Evolutionary conservation across 179 eudicot species (phyloP).

Genomic region (Beta macrorhiza): DNA sequence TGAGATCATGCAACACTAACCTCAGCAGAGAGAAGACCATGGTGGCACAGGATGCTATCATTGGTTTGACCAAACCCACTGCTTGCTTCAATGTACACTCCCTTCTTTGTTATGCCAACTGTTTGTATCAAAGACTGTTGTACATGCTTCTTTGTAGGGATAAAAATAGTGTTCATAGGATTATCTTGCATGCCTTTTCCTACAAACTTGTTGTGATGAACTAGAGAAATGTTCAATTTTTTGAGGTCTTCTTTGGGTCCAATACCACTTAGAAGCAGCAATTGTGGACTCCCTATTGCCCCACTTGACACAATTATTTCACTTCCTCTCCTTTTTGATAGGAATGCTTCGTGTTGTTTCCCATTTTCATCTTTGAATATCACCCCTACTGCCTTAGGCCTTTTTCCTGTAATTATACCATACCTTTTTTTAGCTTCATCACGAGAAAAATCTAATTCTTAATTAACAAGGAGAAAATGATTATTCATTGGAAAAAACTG

Average conservation of each 20-base stretch:
- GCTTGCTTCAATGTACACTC: constrained; percentile 92
- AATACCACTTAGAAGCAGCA: constrained; percentile 83
- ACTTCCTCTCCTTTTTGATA: constrained; percentile 52
- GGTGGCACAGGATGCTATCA: constrained; percentile 58
- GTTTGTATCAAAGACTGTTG: constrained; percentile 77
- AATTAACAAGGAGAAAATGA: too few species aligned
- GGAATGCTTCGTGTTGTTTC: constrained; percentile 45
- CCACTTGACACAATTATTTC: constrained; percentile 82
- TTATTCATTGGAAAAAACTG: too few species aligned
- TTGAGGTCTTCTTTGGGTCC: constrained; percentile 75
- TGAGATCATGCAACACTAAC: constrained; percentile 25
- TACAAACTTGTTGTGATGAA: constrained; percentile 62
- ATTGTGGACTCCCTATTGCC: constrained; percentile 90
- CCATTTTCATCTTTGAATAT: constrained; percentile 88
- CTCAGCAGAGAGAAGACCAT: constrained; percentile 75
- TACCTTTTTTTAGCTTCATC: neutral
- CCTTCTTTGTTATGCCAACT: constrained; percentile 84
- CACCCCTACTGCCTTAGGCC: constrained; percentile 79
- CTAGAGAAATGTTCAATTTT: constrained; percentile 63
- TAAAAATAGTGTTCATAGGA: constrained; percentile 71
- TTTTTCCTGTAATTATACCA: constrained; percentile 38
- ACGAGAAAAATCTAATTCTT: too few species aligned
- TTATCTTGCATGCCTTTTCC: constrained; percentile 89
- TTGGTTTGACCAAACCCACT: constrained; percentile 65
- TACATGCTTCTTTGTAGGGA: constrained; percentile 60